phyloP scores from a whole-genome alignment of 1,139 yeast genomes.

The Kluyveromyces sp. region DNA sequence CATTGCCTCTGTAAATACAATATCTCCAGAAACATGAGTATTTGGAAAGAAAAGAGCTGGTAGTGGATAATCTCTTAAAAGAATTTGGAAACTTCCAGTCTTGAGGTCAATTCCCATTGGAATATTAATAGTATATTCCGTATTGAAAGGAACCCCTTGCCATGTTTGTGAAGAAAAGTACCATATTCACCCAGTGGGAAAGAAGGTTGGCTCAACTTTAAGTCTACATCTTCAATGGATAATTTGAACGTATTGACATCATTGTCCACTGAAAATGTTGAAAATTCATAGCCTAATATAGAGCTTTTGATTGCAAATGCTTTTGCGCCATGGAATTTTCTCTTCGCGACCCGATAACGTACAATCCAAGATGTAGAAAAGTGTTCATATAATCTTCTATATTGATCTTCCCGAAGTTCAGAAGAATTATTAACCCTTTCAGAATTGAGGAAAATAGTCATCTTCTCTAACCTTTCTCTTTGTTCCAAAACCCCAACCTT shows the following conservation, averaged over 20 bases:
- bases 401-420: conserved; percentile 1
- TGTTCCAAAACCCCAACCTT: conserved; percentile 69
- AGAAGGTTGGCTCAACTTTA: conserved; percentile 45
- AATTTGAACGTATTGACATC: conserved; percentile 19
- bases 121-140: conserved; percentile 53
- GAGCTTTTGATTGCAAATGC: conserved; percentile 13
- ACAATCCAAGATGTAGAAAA: conserved; percentile 50
- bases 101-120: conserved; percentile 41
- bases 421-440: neutral
- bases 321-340: conserved; percentile 32
- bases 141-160: conserved; percentile 66
- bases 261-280: conserved; percentile 14
- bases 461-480: conserved; percentile 50
- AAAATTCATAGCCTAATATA: conserved; percentile 16
- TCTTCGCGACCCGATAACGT: conserved; percentile 41
- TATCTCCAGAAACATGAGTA: conserved; percentile 38
- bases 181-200: conserved; percentile 45
- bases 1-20: conserved; percentile 46
- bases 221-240: conserved; percentile 40
- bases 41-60: conserved; percentile 36
- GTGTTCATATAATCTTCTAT: conserved; percentile 31
- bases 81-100: conserved; percentile 43
- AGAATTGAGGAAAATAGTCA: conserved; percentile 31
- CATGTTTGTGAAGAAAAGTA: conserved; percentile 56
- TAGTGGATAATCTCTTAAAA: conserved; percentile 56